Evolutionary conservation across 164 flowering plant genomes (phyloP), one percentile per base, ranked within the genome.

Genomic region (Nelumbo lutea): DNA sequence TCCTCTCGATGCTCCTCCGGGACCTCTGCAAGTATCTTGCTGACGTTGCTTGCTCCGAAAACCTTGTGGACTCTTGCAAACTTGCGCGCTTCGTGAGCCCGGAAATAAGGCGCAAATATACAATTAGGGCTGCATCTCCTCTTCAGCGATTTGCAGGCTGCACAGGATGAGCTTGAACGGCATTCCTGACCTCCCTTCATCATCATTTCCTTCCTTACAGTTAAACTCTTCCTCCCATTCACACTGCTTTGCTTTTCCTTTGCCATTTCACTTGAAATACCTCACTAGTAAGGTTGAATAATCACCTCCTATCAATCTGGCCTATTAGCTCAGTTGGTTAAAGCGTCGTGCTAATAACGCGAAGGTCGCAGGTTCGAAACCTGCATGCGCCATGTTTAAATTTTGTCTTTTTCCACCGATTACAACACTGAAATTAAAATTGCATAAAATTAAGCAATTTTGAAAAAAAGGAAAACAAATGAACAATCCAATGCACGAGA

Each of bases 291-390:
- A 27, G 27, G 27, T 27, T 27, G 27, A 27, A 27, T 27, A 27
- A 27, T 27, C 27, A 27, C 27, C 27, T 27, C 27, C 27, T 27
- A 27, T 27, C 27, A 27, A 27, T 27, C 27, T 67, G 85, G 83
- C 82, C 82, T 74, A 79, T 81, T 83, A 79, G 83, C 91, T 90
- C 93, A 87, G 86, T 72, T 88, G 92, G 88, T 85, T 85, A 86
- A 92, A 90, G 94, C 88, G 87, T 87, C 85, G 89, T 86, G 90
- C 89, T 87, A 86, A 87, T 86, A 88, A 88, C 88, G 87, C 90
- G 88, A 90, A 85, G 89, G 90, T 83, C 88, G 84, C 87, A 86
- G 90, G 89, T 86, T 85, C 89, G 88, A 87, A 77, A 86, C 90
- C 91, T 86, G 90, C 82, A 84, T 86, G 81, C 90, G 90, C 90